Evolutionary conservation across 2,329 filamentous ascomycete genomes (phyloP), one percentile per base, ranked within the genome.

Genomic region (Trichophyton schoenleinii): DNA sequence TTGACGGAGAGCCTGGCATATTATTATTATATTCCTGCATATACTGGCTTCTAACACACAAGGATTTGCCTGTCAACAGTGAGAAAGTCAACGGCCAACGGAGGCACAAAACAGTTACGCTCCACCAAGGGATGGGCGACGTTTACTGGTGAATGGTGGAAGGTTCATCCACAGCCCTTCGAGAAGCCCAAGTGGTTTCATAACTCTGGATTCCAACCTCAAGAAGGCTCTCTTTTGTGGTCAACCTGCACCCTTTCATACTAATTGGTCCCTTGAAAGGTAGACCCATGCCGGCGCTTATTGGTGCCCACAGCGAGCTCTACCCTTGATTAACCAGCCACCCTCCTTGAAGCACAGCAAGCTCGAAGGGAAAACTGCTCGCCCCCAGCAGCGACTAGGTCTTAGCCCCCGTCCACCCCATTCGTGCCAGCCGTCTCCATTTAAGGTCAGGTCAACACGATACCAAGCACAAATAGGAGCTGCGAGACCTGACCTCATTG

Each of bases 201-300:
- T 58, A 18, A 22, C 20, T 38, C 18, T 25, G 55, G 38, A 7
- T n/a, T 22, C 28, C 38, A 38, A 28, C 20, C 34, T 38, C 38
- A 38, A 38, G 31, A 41, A 9, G 31, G 7, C n/a, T 58, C 55
- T 31, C 18, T 25, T 18, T 22, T 22, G 11, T 20, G 55, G 20
- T 31, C 49, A 25, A 15, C 22, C 22, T 53, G 49, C 49, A 13
- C 22, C n/a, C 25, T 31, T 34, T 13, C 55, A 41, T 48, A 46
- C 15, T 46, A 59, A 59, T 48, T 46, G 57, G 38, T 25, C 31
- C 57, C 57, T 44, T 57, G 58, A 59, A 38, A 38, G 49, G 31
- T 31, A 36, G 55, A 63, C 58, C 62, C 62, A 42, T 60, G 60
- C 58, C 57, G 62, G 62, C 62, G 62, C 62, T 60, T 63, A 60